These are phyloP conservation scores for Adenanthera pavonina DNA, from an alignment of 306 rosid genomes.

Conservation along the genomic window DNA sequence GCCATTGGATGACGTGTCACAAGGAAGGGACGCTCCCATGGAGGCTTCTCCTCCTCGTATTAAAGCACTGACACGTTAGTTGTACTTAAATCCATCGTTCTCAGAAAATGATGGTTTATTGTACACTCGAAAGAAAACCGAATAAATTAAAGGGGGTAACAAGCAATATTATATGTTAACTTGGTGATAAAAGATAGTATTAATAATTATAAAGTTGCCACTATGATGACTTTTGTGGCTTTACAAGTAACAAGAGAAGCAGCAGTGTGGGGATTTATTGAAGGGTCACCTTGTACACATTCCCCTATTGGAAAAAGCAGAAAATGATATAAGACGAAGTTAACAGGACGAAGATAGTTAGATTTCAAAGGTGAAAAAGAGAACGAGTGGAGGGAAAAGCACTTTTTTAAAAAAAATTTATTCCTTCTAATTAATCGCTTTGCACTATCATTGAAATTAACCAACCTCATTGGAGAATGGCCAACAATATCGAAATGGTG, in stretches of 20 bases:
- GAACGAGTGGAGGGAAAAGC: constrained; percentile 2
- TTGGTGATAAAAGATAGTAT: background rate
- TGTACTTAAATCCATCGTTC: constrained; percentile 5
- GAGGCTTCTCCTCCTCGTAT: constrained; percentile 7
- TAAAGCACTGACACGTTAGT: constrained; percentile 26
- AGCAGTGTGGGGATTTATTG: constrained; percentile 1
- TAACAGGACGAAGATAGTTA: background rate
- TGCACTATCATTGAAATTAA: background rate
- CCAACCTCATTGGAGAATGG: constrained; percentile 13
- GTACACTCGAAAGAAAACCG: background rate
- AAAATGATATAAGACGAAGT: background rate
- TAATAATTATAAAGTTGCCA: background rate
- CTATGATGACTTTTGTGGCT: constrained; percentile 1
- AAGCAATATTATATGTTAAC: background rate
- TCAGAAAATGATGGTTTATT: constrained; percentile 27
- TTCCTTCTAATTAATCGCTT: background rate
- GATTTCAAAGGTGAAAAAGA: background rate
- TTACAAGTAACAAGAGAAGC: background rate
- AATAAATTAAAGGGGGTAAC: background rate
- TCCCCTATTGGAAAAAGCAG: constrained; percentile 11
- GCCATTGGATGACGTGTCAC: constrained; percentile 24
- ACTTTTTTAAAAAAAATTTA: background rate
- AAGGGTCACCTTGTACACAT: background rate
- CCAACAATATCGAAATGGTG: background rate
- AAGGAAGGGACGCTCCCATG: background rate